Conservation (phyloP, 2,329 filamentous ascomycete species). For the Akanthomyces lecanii region DNA sequence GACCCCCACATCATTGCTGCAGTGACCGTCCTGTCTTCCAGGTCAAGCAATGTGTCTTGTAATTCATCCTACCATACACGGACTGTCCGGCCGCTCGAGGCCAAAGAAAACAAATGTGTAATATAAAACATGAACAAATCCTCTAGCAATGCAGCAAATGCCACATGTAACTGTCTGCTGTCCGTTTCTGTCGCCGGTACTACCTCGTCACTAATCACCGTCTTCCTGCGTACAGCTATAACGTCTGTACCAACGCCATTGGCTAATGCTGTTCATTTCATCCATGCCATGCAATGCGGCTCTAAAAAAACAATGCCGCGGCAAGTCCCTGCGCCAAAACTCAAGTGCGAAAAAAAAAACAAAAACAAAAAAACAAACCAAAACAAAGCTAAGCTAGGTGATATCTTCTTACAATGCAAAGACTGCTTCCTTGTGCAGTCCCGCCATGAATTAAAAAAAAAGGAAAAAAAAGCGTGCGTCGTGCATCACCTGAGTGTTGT, state of each 20-base stretch:
- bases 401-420: slow-evolving; percentile 11
- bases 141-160: background rate
- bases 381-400: slow-evolving; percentile 9
- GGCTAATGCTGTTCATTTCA: slow-evolving; percentile 19
- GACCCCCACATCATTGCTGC: too few species aligned
- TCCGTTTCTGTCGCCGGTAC: background rate
- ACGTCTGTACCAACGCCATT: slow-evolving; percentile 16
- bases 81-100: background rate
- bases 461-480: background rate
- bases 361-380: slow-evolving; percentile 13
- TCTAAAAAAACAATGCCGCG: slow-evolving; percentile 12
- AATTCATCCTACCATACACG: background rate
- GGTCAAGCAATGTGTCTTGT: background rate
- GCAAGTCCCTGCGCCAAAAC: background rate
- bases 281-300: slow-evolving; percentile 20
- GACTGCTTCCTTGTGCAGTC: background rate
- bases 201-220: background rate
- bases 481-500: background rate
- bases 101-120: background rate
- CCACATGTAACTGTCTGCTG: background rate
- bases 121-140: slow-evolving; percentile 8
- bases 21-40: too few species aligned
- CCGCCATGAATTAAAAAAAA: background rate
- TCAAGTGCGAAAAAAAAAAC: background rate
- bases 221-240: background rate